These are phyloP conservation scores for Leccinum incarnatum DNA, from an alignment of 768 basidiomycete species.

Conservation along the genomic window DNA sequence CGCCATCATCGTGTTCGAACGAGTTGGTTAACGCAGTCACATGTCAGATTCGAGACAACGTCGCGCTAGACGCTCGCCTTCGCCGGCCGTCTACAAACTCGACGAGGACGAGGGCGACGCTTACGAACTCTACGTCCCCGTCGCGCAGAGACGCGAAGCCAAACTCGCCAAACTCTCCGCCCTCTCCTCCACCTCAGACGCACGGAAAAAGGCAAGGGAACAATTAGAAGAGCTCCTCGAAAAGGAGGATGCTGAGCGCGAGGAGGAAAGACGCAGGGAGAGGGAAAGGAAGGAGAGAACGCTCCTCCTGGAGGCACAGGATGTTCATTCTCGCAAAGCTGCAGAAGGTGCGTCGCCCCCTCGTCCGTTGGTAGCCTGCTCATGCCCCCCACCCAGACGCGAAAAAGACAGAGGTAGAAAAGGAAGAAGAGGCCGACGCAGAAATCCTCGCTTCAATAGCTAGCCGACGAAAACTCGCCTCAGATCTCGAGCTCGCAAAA, in stretches of 20 bases:
- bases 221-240: conserved; percentile 58
- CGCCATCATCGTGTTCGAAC: conserved; percentile 21
- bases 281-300: conserved; percentile 82
- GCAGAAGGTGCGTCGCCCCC: conserved; percentile 57
- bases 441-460: conserved; percentile 91
- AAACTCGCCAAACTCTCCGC: conserved; percentile 75
- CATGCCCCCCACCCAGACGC: conserved; percentile 53
- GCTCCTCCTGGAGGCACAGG: conserved; percentile 89
- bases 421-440: conserved; percentile 83
- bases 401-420: conserved; percentile 83
- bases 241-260: conserved; percentile 70
- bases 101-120: conserved; percentile 58
- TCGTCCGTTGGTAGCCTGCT: conserved; percentile 3
- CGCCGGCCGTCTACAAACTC: conserved; percentile 55
- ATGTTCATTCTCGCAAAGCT: conserved; percentile 83
- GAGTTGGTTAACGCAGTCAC: not conserved
- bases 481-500: conserved; percentile 89
- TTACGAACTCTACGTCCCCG: conserved; percentile 85
- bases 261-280: conserved; percentile 75
- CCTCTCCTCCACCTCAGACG: conserved; percentile 51
- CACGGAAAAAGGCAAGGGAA: conserved; percentile 44
- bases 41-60: conserved; percentile 45
- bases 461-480: conserved; percentile 85
- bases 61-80: conserved; percentile 54
- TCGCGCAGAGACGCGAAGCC: conserved; percentile 79